Base-by-base conservation (phyloP, 148 eudicot species). In the Fagopyrum tataricum region DNA sequence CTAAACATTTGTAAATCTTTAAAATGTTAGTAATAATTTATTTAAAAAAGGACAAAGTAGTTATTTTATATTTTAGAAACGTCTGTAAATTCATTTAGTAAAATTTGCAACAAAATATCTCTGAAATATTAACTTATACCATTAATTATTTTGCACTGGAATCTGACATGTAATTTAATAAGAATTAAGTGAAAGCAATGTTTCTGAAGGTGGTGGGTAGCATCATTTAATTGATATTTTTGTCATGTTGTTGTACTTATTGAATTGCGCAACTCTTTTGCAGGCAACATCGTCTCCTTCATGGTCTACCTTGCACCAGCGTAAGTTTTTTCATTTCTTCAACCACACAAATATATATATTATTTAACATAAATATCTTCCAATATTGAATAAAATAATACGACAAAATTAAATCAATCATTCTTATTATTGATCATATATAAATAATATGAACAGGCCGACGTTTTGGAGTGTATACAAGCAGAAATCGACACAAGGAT, bases 271-370 rank as follows among this genome's bases (percentile, higher is more conserved):
- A 10, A 55, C 61, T 18, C 13, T 74, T 47, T 67, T 81, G 73
- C 76, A 93, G 98, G 96, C 37, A 93, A 93, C 79, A 47, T 90
- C 39, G 84, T 93, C 79, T 93, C 98, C 6, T 93, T 93, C 85
- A 79, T 88, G 87, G 98, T 93, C 74, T 93, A 80, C 68, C 93
- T 93, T 67, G 86, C 98, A 21, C 98, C 98, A 24, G 56, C 87
- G 98, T 90, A 90, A 87, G 98, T 82, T 21, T 6, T 56, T 3
- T 49, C 53, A 49, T 49, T 3, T 3, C 53, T 13, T 49, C n/a
- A n/a, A 18, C 4, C 39, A n/a, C 26, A n/a, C 7, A n/a, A 58
- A 18, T 9, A 5, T 9, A 58, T 13, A 24, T 9, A 1, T 40
- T 12, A 13, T n/a, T n/a, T n/a, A n/a, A n/a, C n/a, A n/a, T n/a